phyloP scores from a whole-genome alignment of 768 basidiomycete species.

The Termitomyces sp. region DNA sequence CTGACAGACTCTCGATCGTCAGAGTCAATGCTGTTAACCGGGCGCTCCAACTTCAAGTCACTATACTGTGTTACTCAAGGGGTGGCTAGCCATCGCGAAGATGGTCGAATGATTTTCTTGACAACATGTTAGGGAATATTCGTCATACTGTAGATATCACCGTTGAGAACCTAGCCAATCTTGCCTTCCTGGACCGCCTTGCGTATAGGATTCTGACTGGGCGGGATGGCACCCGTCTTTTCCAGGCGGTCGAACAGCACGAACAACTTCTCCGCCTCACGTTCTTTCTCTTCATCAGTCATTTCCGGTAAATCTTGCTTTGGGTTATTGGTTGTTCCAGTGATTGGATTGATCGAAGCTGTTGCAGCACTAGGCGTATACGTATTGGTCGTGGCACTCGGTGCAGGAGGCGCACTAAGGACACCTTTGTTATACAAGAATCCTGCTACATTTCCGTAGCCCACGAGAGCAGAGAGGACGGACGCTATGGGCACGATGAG shows the following conservation, averaged over 20 bases:
- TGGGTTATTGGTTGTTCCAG: slow-evolving; percentile 58
- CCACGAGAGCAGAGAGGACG: slow-evolving; percentile 71
- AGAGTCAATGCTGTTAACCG: no score
- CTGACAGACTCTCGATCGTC: no score
- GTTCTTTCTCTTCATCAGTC: slow-evolving; percentile 95
- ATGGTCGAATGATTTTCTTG: not conserved
- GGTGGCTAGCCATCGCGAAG: not conserved
- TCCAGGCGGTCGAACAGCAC: slow-evolving; percentile 89
- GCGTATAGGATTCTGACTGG: slow-evolving; percentile 68
- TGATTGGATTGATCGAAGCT: slow-evolving; percentile 75
- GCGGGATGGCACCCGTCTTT: slow-evolving; percentile 62
- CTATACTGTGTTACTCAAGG: no score
- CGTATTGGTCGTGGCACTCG: slow-evolving; percentile 21
- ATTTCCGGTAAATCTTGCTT: slow-evolving; percentile 49
- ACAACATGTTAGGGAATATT: not conserved
- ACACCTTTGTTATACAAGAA: slow-evolving; percentile 92
- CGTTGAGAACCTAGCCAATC: not conserved
- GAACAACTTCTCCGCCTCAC: slow-evolving; percentile 89
- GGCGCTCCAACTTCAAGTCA: no score
- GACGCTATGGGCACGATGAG: slow-evolving; percentile 38
- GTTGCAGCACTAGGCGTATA: slow-evolving; percentile 30
- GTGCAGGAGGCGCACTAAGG: slow-evolving; percentile 49
- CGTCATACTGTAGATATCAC: not conserved
- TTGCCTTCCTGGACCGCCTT: slow-evolving; percentile 49
- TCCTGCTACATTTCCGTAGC: slow-evolving; percentile 95